Percentiles rank a stretch among this genome's conserved stretches.
Evolutionary conservation across 257 asterid genomes (phyloP).

Genomic region (Solanum ossicruentum): DNA sequence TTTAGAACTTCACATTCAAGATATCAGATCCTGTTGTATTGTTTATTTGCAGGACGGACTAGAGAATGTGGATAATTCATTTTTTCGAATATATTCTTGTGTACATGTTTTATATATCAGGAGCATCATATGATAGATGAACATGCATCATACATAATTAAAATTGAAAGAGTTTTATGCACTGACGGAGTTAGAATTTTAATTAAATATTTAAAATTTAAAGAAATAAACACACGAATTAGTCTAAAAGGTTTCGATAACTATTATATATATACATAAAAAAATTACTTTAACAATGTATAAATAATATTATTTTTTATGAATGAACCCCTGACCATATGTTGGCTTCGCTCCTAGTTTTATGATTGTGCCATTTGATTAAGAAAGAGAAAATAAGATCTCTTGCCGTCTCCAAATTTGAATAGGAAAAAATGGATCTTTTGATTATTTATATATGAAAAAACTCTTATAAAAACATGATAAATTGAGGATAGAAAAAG

Average conservation of each 20-base stretch:
- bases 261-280: too few relatives aligned
- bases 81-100: neutral
- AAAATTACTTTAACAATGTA: too few relatives aligned
- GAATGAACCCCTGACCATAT: too few relatives aligned
- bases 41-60: neutral
- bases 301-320: too few relatives aligned
- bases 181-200: neutral
- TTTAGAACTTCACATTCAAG: neutral
- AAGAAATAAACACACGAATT: too few relatives aligned
- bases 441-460: neutral
- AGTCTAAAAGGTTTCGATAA: too few relatives aligned
- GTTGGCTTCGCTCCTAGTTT: too few relatives aligned
- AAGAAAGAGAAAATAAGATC: neutral
- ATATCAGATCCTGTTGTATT: neutral
- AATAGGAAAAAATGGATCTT: neutral
- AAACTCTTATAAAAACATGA: too few relatives aligned
- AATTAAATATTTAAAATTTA: too few relatives aligned
- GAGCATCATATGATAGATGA: neutral
- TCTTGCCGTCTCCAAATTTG: neutral
- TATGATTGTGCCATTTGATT: neutral
- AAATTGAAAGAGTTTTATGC: neutral
- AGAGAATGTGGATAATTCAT: neutral
- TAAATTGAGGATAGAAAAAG: too few relatives aligned
- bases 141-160: neutral
- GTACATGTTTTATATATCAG: neutral